Percentiles rank a stretch among this genome's conserved stretches.
Evolutionary conservation across 805 yeast genomes (phyloP).

Genomic region (Wickerhamiella domercqiae): DNA sequence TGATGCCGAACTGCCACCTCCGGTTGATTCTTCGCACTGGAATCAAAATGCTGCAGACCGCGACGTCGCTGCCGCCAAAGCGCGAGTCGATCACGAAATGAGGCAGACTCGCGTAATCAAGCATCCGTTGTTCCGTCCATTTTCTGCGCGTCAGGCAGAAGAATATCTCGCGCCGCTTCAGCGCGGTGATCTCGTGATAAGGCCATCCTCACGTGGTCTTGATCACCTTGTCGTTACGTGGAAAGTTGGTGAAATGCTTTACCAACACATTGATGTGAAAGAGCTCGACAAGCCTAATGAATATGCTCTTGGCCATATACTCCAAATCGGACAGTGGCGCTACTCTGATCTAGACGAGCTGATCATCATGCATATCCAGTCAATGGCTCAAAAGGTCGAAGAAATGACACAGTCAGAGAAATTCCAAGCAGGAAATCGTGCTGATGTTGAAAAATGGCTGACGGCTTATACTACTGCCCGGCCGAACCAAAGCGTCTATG

Average conservation of each 20-base stretch:
- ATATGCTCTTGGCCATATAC: constrained; percentile 38
- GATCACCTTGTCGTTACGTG: constrained; percentile 87
- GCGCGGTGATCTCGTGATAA: constrained; percentile 82
- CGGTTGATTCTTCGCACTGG: constrained; percentile 57
- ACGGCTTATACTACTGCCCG: constrained; percentile 82
- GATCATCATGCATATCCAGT: constrained; percentile 72
- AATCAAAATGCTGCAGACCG: constrained; percentile 44
- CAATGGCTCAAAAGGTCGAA: constrained; percentile 66
- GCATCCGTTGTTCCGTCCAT: constrained; percentile 79
- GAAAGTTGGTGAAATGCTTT: constrained; percentile 84
- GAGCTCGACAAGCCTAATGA: constrained; percentile 60
- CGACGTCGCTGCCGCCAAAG: constrained; percentile 53
- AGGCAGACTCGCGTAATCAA: constrained; percentile 66
- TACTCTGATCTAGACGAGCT: constrained; percentile 89
- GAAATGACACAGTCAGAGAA: constrained; percentile 79
- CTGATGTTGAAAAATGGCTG: constrained; percentile 75
- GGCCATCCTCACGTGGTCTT: constrained; percentile 86
- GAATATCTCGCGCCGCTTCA: constrained; percentile 76
- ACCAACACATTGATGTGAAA: constrained; percentile 78
- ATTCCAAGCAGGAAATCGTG: constrained; percentile 63
- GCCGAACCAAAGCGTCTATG: constrained; percentile 77
- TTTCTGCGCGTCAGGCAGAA: constrained; percentile 79
- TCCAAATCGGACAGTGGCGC: constrained; percentile 50
- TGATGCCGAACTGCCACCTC: constrained; percentile 16
- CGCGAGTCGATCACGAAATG: constrained; percentile 52